Evolutionary conservation across 2,329 filamentous ascomycete species (phyloP), one percentile per base, ranked within the genome.

Genomic region (Aspergillus fischeri): DNA sequence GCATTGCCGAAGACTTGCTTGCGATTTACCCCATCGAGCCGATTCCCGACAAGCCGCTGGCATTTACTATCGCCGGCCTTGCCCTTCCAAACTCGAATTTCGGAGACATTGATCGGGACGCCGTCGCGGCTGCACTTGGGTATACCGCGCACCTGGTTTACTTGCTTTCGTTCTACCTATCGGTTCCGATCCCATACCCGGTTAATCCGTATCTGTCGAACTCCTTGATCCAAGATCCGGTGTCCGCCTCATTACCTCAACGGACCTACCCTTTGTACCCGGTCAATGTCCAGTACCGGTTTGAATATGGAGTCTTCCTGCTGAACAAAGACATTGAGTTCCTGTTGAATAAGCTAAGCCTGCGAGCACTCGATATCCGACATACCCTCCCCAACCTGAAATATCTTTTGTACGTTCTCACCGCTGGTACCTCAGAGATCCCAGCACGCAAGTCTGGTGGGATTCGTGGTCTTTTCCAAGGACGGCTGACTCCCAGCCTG

Each of bases 241-340:
- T 96, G 24, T 80, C 78, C 8, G 69, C 71, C 51, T 73, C 70
- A 56, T 75, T 78, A 63, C 70, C 83, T 55, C 83, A 86, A 49
- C 81, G 87, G 53, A 86, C 86, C 5, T 99, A 96, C 66, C 94
- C 94, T 0, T 81, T 99, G 0, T 92, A 92, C 73, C 74, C 89
- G 77, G 82, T 83, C 68, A 83, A 84, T 2, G 85, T 91, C 0
- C 86, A 92, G 49, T 97, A 93, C 77, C 87, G 93, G 2, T 97
- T 97, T 73, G 93, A 97, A 67, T 99, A 97, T 72, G 94, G 82
- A 10, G 94, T 96, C 70, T 99, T 97, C 67, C 78, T 97, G n/a
- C 82, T 99, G 14, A 97, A 97, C 77, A 97, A 97, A 75, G 81
- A 97, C 69, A 92, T 99, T 55, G 92, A 97, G 65, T 80, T 86